Evolutionary conservation across 768 basidiomycete genomes (phyloP).

Genomic region (Panaeolus papilionaceus): DNA sequence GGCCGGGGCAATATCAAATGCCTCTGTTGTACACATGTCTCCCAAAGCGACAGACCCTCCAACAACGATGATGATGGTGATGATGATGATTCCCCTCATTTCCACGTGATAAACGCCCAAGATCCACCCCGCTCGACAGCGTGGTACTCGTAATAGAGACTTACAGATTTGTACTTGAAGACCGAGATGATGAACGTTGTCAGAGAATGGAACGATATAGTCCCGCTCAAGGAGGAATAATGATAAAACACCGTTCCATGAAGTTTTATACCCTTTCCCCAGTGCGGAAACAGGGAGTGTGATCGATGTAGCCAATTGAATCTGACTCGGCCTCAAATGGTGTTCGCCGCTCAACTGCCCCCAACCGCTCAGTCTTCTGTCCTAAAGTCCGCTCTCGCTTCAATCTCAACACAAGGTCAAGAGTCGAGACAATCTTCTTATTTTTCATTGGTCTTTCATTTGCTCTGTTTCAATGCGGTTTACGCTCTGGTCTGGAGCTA

Average conservation of each 20-base stretch:
- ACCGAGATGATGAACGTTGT: not conserved
- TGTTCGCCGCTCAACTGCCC: constrained; percentile 12
- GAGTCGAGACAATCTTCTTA: constrained; percentile 7
- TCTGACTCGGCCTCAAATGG: constrained; percentile 14
- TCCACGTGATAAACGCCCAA: constrained; percentile 6
- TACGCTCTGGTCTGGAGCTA: constrained; percentile 5
- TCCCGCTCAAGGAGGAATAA: not conserved
- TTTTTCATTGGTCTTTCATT: constrained; percentile 9
- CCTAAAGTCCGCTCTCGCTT: constrained; percentile 13
- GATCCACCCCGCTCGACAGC: not conserved
- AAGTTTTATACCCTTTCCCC: constrained; percentile 4
- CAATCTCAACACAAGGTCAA: not conserved
- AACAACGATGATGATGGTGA: not conserved
- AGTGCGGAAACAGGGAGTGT: constrained; percentile 10
- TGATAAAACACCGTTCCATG: not conserved
- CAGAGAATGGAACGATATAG: not conserved
- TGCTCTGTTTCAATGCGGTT: constrained; percentile 1
- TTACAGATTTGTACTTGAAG: not conserved
- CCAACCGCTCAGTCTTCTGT: not conserved
- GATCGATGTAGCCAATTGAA: constrained; percentile 8
- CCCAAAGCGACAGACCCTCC: not conserved
- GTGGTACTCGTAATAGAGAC: not conserved
- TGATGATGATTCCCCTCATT: not conserved
- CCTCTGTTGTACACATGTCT: constrained; percentile 10
- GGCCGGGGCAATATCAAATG: constrained; percentile 10